Base-by-base conservation (phyloP, 306 rosid genomes). In the Vachellia pachyceras region DNA sequence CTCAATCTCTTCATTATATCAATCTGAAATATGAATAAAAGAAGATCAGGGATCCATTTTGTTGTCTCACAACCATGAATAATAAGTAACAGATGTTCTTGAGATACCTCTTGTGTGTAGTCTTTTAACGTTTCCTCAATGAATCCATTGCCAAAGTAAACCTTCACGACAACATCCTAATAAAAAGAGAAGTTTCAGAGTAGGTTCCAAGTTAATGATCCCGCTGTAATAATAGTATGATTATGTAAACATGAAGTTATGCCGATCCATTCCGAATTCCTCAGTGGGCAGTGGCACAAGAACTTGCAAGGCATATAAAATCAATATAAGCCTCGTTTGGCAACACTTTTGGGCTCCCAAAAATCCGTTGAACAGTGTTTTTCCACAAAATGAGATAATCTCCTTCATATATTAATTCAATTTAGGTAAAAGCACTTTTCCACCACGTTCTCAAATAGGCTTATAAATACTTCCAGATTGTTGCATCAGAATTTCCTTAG, bases 211-310 rank as follows among this genome's bases (percentile, higher is more conserved):
- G 47, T 70, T 68, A 77, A 67, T 22, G 40, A 58, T 70, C 18
- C 66, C 18, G 33, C 23, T 8, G 36, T 40, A 37, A 47, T 72
- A 49, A 13, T 49, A 49, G 68, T 29, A 84, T 50, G 76, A 83
- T 54, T 50, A 47, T 47, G 72, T 12, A 18, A 47, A 50, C 73
- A 40, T 82, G 70, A 63, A 73, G 40, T 69, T 17, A 36, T 86
- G 90, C 98, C 85, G 92, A 94, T 85, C 86, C 93, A 85, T 94
- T 94, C 97, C 93, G 91, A 72, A 87, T 73, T 79, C 98, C 98
- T 40, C 71, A 93, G 88, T 91, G 86, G 67, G 90, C 94, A 82
- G 67, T 66, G 57, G 92, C 98, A 79, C 58, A 90, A 35, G 85
- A 91, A 82, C 98, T 94, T 90, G 90, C 73, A 44, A 64, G 60